Conservation (phyloP, 495 filamentous ascomycete species). For the Tuber calosporum region DNA sequence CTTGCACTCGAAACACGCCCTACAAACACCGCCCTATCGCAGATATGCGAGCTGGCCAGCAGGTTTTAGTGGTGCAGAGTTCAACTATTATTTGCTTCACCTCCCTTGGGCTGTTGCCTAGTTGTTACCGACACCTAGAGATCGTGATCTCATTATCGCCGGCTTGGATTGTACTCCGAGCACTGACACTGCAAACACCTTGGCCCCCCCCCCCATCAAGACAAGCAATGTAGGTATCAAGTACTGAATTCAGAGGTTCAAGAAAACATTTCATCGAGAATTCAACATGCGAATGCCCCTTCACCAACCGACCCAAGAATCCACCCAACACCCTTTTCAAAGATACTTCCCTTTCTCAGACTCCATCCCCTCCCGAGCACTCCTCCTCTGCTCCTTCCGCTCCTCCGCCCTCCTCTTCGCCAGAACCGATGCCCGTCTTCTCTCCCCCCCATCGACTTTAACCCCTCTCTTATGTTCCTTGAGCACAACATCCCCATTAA, state of each 20-base stretch:
- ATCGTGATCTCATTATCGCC: neutral
- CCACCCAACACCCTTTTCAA: neutral
- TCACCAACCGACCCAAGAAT: too few species aligned
- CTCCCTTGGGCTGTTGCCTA: neutral
- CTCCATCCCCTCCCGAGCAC: conserved; percentile 17
- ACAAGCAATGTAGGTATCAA: neutral
- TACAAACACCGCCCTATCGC: neutral
- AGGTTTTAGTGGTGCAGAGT: neutral
- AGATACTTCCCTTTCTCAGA: conserved; percentile 25
- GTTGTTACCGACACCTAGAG: neutral
- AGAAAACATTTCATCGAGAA: neutral
- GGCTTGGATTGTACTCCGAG: neutral
- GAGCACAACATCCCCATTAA: conserved; percentile 24
- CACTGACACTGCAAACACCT: neutral
- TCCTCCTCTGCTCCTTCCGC: conserved; percentile 33
- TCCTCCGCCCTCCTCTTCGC: conserved; percentile 51
- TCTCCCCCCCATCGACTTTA: conserved; percentile 95
- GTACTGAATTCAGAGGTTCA: neutral
- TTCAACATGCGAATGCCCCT: neutral
- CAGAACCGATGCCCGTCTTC: conserved; percentile 74
- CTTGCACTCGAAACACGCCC: neutral
- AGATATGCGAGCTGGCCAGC: neutral
- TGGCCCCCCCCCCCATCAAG: neutral
- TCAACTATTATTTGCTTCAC: neutral
- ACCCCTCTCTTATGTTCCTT: conserved; percentile 55